Evolutionary conservation across 2,329 filamentous ascomycete species (phyloP).

Genomic region (Nothophoma quercina): DNA sequence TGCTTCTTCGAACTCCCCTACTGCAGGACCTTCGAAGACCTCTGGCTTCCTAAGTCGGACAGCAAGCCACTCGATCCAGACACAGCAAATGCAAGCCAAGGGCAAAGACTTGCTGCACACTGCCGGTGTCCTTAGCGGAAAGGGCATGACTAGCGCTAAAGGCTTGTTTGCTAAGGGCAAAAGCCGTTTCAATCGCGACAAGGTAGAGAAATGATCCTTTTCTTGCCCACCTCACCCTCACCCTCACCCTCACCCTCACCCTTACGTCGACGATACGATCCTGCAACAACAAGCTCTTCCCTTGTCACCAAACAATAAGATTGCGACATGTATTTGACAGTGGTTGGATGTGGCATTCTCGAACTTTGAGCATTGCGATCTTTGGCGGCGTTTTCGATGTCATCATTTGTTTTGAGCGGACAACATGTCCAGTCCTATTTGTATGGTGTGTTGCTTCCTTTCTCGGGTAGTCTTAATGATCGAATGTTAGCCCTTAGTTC

Average conservation of each 20-base stretch:
- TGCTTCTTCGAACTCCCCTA: conserved; percentile 32
- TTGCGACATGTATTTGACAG: conserved; percentile 23
- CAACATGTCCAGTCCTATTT: conserved; percentile 29
- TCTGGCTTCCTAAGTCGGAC: conserved; percentile 30
- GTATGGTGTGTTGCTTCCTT: conserved; percentile 20
- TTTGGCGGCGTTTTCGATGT: conserved; percentile 31
- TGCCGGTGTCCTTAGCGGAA: conserved; percentile 74
- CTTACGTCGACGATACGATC: conserved; percentile 17
- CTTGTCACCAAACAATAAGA: conserved; percentile 11
- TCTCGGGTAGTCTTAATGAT: conserved; percentile 34
- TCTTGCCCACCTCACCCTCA: conserved; percentile 28
- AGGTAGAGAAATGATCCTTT: conserved; percentile 81
- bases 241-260: too few species aligned
- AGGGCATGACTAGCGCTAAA: conserved; percentile 82
- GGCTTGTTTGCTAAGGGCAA: conserved; percentile 90
- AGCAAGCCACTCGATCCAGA: conserved; percentile 32
- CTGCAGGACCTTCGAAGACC: conserved; percentile 27
- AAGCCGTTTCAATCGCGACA: conserved; percentile 79
- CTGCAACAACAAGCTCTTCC: conserved; percentile 16
- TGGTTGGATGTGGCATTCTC: conserved; percentile 18
- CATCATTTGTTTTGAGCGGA: conserved; percentile 24
- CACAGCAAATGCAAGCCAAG: conserved; percentile 71
- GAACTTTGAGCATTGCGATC: conserved; percentile 22
- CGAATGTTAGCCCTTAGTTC: conserved; percentile 31
- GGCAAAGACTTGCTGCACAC: conserved; percentile 89